phyloP scores from a whole-genome alignment of 768 basidiomycete genomes.

The Baorangia bicolor region DNA sequence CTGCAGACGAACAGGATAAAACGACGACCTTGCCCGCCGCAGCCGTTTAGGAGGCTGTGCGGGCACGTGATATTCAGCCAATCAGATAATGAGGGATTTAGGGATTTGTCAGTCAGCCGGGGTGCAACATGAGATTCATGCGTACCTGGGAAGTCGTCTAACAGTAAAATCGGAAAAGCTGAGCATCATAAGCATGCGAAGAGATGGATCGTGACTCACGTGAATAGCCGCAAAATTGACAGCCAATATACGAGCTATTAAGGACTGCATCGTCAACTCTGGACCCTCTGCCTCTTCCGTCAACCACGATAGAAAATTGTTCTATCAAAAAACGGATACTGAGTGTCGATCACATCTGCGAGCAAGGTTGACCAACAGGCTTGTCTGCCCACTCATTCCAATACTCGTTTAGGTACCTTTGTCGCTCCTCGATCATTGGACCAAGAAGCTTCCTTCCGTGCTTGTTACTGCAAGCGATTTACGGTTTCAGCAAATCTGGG shows the following conservation, averaged over 20 bases:
- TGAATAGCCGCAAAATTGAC: background rate
- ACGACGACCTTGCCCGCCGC: too few species aligned
- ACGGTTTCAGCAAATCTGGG: slow-evolving; percentile 20
- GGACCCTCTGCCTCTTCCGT: slow-evolving; percentile 23
- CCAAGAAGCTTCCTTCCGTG: slow-evolving; percentile 19
- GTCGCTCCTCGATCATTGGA: slow-evolving; percentile 33
- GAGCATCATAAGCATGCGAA: background rate
- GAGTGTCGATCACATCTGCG: background rate
- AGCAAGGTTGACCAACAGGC: slow-evolving; percentile 23
- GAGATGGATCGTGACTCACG: background rate
- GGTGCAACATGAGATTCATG: background rate
- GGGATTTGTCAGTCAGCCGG: background rate
- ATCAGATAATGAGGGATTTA: too few species aligned
- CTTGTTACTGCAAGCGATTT: background rate
- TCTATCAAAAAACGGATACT: slow-evolving; percentile 10
- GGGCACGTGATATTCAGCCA: too few species aligned
- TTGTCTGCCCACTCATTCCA: slow-evolving; percentile 30
- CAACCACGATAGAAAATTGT: slow-evolving; percentile 35
- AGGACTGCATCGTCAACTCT: slow-evolving; percentile 16
- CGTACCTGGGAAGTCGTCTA: background rate
- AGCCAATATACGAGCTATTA: slow-evolving; percentile 13
- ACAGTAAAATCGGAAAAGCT: background rate
- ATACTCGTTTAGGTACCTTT: slow-evolving; percentile 16
- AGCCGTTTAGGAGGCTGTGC: too few species aligned
- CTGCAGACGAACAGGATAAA: too few species aligned